Conservation (phyloP, 2,329 filamentous ascomycete species). For the Cladosporium austrohemisphaericum region DNA sequence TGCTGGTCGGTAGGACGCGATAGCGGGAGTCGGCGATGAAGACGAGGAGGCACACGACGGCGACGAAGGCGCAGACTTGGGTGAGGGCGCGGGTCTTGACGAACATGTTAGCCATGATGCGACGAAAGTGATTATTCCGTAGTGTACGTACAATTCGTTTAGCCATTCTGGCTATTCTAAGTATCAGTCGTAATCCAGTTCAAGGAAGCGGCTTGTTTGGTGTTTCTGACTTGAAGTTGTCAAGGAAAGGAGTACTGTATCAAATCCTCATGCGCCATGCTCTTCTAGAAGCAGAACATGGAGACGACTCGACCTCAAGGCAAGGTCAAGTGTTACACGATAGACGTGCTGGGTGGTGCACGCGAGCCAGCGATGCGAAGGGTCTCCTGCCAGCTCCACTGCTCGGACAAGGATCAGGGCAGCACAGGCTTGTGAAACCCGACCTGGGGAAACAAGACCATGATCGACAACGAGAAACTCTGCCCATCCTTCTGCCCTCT, state of each 20-base stretch:
- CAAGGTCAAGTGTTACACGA: background rate
- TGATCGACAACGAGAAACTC: background rate
- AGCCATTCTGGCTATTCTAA: conserved; percentile 6
- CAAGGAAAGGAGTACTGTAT: background rate
- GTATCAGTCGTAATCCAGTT: background rate
- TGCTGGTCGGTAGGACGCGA: conserved; percentile 75
- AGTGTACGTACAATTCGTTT: conserved; percentile 12
- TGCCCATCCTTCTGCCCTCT: background rate
- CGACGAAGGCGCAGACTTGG: conserved; percentile 66
- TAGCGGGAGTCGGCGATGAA: conserved; percentile 86
- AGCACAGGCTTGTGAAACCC: background rate
- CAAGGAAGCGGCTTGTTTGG: background rate
- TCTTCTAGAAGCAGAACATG: background rate
- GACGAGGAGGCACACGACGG: conserved; percentile 63
- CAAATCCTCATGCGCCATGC: conserved; percentile 2
- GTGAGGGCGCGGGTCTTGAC: conserved; percentile 58
- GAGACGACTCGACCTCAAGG: background rate
- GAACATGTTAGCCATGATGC: background rate
- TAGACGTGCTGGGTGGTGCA: background rate
- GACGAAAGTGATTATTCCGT: background rate
- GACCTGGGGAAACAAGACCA: background rate
- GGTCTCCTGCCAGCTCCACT: background rate
- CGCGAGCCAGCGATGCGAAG: background rate
- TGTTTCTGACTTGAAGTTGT: background rate
- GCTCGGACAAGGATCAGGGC: background rate